Conservation (phyloP, 306 rosid species). For the Dryas drummondii region DNA sequence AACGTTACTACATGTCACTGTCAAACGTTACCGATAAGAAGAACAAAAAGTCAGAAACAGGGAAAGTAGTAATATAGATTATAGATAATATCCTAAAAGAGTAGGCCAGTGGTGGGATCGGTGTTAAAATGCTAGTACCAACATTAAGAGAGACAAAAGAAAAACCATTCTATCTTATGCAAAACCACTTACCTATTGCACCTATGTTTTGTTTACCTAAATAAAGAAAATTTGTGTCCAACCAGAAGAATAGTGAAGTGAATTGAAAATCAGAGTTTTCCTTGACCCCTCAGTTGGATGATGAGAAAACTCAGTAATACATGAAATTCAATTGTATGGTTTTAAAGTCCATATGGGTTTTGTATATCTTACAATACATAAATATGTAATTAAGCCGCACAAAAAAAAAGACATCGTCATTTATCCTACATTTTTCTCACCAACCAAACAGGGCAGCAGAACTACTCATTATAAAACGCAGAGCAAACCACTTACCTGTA, state of each 20-base stretch:
- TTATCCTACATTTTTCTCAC: not conserved
- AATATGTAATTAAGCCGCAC: not conserved
- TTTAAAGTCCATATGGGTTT: not conserved
- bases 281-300: not conserved
- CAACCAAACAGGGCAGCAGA: not conserved
- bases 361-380: not conserved
- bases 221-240: not conserved
- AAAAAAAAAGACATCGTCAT: not conserved
- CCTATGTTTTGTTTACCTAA: not conserved
- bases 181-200: not conserved
- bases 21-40: not conserved
- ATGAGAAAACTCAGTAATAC: slow-evolving; percentile 1
- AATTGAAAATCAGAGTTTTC: not conserved
- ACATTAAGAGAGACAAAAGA: not conserved
- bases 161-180: not conserved
- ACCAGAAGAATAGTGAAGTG: not conserved
- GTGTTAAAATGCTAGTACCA: not conserved
- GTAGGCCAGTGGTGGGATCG: not conserved
- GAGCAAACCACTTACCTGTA: not conserved
- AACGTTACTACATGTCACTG: not conserved
- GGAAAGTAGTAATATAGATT: not conserved
- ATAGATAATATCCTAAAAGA: not conserved
- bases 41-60: not conserved
- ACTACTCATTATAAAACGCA: not conserved
- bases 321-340: not conserved